Conservation (phyloP, 768 basidiomycete genomes). For the Boletus rufocinnamomeus region DNA sequence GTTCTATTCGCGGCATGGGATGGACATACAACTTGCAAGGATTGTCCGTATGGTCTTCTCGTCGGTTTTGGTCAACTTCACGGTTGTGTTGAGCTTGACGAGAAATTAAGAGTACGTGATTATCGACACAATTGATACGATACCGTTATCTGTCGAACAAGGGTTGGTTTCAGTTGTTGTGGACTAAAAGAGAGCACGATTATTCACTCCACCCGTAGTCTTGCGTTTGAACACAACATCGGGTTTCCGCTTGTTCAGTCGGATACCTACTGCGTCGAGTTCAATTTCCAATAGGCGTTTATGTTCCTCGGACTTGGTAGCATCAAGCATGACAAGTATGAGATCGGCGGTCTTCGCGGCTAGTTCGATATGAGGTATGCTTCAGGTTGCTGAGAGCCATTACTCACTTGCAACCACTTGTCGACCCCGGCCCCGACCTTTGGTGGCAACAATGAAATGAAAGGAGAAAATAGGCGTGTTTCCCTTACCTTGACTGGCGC, state of each 20-base stretch:
- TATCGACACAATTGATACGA: background rate
- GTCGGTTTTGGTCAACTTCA: conserved; percentile 92
- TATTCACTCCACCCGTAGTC: conserved; percentile 84
- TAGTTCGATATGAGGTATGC: conserved; percentile 27
- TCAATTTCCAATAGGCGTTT: conserved; percentile 86
- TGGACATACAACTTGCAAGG: conserved; percentile 73
- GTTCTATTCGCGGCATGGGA: background rate
- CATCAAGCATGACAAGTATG: conserved; percentile 91
- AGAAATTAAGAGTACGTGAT: background rate
- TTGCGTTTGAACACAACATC: conserved; percentile 96
- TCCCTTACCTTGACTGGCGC: conserved; percentile 70
- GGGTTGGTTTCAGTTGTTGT: background rate
- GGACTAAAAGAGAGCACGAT: background rate
- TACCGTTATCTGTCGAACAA: conserved; percentile 64
- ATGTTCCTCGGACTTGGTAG: conserved; percentile 93
- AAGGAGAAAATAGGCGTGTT: background rate
- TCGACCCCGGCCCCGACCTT: conserved; percentile 86
- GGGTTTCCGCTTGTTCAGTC: conserved; percentile 86
- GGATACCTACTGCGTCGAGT: conserved; percentile 94
- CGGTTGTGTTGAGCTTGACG: conserved; percentile 78
- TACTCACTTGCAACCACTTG: conserved; percentile 88
- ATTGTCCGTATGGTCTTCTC: conserved; percentile 95
- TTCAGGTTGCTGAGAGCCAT: background rate
- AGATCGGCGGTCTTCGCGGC: conserved; percentile 91
- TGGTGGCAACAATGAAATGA: background rate